Evolutionary conservation across 768 basidiomycete species (phyloP), one percentile per base, ranked within the genome.

Genomic region (Lactarius tabidus): DNA sequence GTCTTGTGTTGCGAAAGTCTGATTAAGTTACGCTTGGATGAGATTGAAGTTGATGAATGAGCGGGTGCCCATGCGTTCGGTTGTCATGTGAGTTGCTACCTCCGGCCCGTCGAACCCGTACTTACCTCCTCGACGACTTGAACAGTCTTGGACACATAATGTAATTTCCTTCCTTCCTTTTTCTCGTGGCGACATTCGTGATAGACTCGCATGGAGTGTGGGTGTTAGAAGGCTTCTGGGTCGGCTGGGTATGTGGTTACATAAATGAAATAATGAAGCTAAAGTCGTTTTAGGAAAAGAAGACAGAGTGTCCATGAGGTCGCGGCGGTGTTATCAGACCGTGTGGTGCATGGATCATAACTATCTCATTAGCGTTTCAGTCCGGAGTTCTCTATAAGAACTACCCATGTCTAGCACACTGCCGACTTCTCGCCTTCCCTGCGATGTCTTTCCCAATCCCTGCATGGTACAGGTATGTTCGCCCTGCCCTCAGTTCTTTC

Each of bases 391-490:
- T 26, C 23, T 48, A 51, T 51, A 51, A 51, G 48, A 7, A 5
- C 6, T 28, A 2, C 14, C 26, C 6, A 26, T 51, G 23, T 36
- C 52, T 41, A 29, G 38, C 35, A 14, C 62, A 17, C 39, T 39
- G 14, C 31, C 35, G n/a, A 10, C 36, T 6, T 36, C 36, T 36
- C 36, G 38, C 15, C 9, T 38, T 38, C 38, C 38, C 14, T 15
- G 38, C 23, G 8, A 62, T 67, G 35, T n/a, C 26, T 26, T 15
- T 62, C 43, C 20, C 45, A n/a, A 39, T 69, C 38, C 68, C 66
- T 26, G 28, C 62, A 45, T 69, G 68, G 68, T 67, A 69, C 59
- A 67, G 41, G 68, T 68, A 4, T 38, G 67, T 62, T 28, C 12
- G 29, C 6, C 3, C 14, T 39, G 18, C 5, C 10, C 20, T 18